phyloP scores from a whole-genome alignment of 805 yeast genomes.

The Danielia reshetovae region DNA sequence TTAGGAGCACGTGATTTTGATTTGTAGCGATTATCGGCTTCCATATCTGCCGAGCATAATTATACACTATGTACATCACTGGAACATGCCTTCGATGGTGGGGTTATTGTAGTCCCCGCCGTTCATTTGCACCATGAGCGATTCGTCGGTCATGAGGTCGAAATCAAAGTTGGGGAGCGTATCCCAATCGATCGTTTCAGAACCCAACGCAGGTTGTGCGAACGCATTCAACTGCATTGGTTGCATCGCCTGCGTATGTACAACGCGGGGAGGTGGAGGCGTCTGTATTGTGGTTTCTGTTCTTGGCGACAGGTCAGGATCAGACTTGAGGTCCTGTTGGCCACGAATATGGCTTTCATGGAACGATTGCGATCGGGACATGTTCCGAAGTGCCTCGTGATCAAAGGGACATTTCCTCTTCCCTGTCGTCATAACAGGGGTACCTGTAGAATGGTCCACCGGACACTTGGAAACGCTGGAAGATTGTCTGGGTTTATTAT shows the following conservation, averaged over 20 bases:
- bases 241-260: no score
- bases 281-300: slow-evolving; percentile 1
- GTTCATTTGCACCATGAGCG: slow-evolving; percentile 21
- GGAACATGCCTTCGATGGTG: slow-evolving; percentile 22
- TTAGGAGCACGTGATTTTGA: no score
- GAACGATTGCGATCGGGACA: slow-evolving; percentile 1
- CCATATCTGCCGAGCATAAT: no score
- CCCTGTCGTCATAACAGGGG: slow-evolving; percentile 1
- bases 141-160: slow-evolving; percentile 28
- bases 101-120: slow-evolving; percentile 12
- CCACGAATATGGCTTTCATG: slow-evolving; percentile 1
- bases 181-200: slow-evolving; percentile 16
- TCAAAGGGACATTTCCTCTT: slow-evolving; percentile 33
- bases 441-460: no score
- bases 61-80: slow-evolving; percentile 12
- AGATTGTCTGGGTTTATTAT: slow-evolving; percentile 7
- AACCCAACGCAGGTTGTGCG: not conserved
- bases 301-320: not conserved
- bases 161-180: slow-evolving; percentile 25
- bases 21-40: no score
- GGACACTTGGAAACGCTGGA: no score
- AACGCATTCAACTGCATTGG: slow-evolving; percentile 1
- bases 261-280: slow-evolving; percentile 1
- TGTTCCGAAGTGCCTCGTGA: slow-evolving; percentile 13
- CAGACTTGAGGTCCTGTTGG: no score